Evolutionary conservation across 352 stramenopile genomes (phyloP).

Genomic region (Pythium grandisporangium): DNA sequence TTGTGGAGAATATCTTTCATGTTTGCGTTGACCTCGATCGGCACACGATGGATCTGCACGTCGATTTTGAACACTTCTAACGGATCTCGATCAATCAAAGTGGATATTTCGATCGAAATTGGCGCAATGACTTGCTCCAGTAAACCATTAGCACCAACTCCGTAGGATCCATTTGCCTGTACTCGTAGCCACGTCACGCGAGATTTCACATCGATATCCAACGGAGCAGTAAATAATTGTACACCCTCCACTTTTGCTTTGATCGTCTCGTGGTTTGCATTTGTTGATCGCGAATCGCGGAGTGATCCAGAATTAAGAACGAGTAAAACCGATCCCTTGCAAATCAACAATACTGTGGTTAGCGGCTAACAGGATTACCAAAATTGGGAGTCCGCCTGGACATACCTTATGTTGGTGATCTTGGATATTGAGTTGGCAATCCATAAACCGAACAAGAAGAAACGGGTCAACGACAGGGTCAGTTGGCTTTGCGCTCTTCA

Average conservation of each 20-base stretch:
- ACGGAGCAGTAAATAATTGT: slow-evolving; percentile 51
- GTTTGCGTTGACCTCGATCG: slow-evolving; percentile 31
- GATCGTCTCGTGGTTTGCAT: slow-evolving; percentile 39
- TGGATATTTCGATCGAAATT: slow-evolving; percentile 39
- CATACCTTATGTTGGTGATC: slow-evolving; percentile 49
- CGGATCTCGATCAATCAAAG: slow-evolving; percentile 41
- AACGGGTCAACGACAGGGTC: slow-evolving; percentile 47
- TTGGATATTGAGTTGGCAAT: slow-evolving; percentile 74
- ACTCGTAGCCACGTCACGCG: slow-evolving; percentile 56
- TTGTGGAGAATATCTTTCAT: slow-evolving; percentile 67
- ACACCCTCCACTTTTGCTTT: slow-evolving; percentile 52
- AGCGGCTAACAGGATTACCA: no score
- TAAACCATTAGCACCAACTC: slow-evolving; percentile 42
- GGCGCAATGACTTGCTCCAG: slow-evolving; percentile 58
- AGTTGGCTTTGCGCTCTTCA: no score
- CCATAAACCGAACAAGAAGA: slow-evolving; percentile 64
- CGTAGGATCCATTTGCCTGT: slow-evolving; percentile 46
- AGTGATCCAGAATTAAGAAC: slow-evolving; percentile 51
- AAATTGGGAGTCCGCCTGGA: no score
- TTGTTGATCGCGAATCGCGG: slow-evolving; percentile 38
- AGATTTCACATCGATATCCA: slow-evolving; percentile 69
- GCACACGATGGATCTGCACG: slow-evolving; percentile 46
- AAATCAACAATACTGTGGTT: no score
- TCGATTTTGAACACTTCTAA: slow-evolving; percentile 30
- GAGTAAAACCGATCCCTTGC: slow-evolving; percentile 57